Evolutionary conservation across 495 filamentous ascomycete genomes (phyloP).

Genomic region (Aspergillus funiculosus): DNA sequence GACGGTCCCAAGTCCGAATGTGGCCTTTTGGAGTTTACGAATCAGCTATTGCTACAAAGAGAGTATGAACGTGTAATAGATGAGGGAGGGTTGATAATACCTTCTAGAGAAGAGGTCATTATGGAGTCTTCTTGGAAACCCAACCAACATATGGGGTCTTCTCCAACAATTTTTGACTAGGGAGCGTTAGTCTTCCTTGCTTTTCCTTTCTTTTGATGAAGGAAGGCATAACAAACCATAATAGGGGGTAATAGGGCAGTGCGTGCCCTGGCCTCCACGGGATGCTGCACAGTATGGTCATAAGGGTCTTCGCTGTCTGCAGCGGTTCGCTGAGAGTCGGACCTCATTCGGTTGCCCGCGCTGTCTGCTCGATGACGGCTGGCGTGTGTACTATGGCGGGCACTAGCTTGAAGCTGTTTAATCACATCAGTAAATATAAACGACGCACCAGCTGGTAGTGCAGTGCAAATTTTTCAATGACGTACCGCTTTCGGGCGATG

Average conservation of each 20-base stretch:
- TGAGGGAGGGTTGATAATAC: conserved; percentile 39
- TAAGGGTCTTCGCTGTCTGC: conserved; percentile 43
- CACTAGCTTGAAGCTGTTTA: conserved; percentile 42
- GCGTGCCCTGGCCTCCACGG: conserved; percentile 70
- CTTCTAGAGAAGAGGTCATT: conserved; percentile 81
- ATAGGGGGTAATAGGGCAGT: conserved; percentile 91
- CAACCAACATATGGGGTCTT: conserved; percentile 82
- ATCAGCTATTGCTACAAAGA: conserved; percentile 12
- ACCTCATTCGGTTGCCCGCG: conserved; percentile 51
- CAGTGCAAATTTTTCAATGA: conserved; percentile 2
- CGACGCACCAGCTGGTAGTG: neutral
- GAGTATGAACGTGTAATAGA: neutral
- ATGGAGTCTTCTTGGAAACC: conserved; percentile 88
- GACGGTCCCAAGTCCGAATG: conserved; percentile 81
- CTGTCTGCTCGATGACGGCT: conserved; percentile 69
- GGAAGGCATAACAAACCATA: conserved; percentile 51
- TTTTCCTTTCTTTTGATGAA: neutral
- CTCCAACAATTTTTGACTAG: conserved; percentile 78
- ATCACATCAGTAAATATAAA: conserved; percentile 20
- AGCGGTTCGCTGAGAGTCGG: conserved; percentile 55
- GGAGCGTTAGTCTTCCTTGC: conserved; percentile 2
- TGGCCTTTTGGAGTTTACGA: conserved; percentile 54
- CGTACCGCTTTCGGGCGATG: conserved; percentile 77
- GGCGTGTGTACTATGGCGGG: conserved; percentile 46
- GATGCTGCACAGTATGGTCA: conserved; percentile 56